Evolutionary conservation across 805 yeast genomes (phyloP), one percentile per base, ranked within the genome.

Genomic region (Suhomyces prunicola): DNA sequence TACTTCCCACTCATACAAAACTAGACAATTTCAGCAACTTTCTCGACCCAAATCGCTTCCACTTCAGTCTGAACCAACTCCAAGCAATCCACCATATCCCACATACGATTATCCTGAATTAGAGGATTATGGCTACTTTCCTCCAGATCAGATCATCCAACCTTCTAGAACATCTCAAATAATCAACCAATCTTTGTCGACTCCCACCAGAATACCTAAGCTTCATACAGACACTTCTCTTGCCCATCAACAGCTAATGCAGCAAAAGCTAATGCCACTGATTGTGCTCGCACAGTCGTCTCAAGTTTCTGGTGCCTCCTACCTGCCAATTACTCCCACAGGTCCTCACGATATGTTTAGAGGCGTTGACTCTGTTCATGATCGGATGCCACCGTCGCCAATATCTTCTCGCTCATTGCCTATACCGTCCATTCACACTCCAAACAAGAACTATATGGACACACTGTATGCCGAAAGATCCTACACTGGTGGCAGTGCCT

Each of bases 401-500:
- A 26, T 40, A 13, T 29, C 57, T 17, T 22, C 59, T 7, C 51
- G 51, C 9, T 51, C 60, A 10, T 19, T 51, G 13, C 19, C 48
- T 19, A 47, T 48, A 26, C 53, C 56, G 12, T 12, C 46, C 3
- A 31, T 51, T 42, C 52, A 53, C 51, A 60, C 66, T 2, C 67
- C 67, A 2, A 56, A 61, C 1, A 57, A 57, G 17, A 54, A 47
- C 44, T 56, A 58, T 48, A 53, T 60, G 17, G 58, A 57, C 2
- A 46, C 53, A 10, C 54, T 56, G 5, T 50, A 50, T 31, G 60
- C 54, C 7, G 58, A 53, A 40, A 27, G 50, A 44, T 44, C 53
- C 17, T 39, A 39, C 4, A 39, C 42, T 15, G 55, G 52, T 36
- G 51, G 60, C 12, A 61, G 67, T 50, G 48, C 68, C 24, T 68